phyloP scores from a whole-genome alignment of 306 rosid species.

The Benincasa hispida region DNA sequence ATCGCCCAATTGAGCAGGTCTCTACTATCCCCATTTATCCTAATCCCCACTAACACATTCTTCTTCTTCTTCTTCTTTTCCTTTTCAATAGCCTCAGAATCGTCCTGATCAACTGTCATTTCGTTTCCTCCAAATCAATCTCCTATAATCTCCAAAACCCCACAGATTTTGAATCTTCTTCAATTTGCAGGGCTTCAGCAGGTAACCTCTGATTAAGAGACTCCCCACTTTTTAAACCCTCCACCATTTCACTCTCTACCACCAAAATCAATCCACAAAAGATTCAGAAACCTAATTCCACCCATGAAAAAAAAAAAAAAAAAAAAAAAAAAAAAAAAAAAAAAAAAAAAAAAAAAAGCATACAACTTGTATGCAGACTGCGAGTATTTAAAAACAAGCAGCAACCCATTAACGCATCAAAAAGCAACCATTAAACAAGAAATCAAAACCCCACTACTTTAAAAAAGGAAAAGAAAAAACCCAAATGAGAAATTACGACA shows the following conservation, averaged over 20 bases:
- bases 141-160: background rate
- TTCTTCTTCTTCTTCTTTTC: slow-evolving; percentile 16
- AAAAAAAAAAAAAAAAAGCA: background rate
- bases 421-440: slow-evolving; percentile 2
- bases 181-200: slow-evolving; percentile 11
- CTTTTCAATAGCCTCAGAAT: slow-evolving; percentile 10
- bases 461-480: background rate
- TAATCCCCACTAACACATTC: slow-evolving; percentile 64
- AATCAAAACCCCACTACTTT: background rate
- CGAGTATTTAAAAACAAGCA: slow-evolving; percentile 12
- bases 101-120: slow-evolving; percentile 36
- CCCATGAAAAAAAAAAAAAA: background rate
- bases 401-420: slow-evolving; percentile 3
- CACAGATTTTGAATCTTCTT: slow-evolving; percentile 11
- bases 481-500: background rate
- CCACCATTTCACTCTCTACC: slow-evolving; percentile 26
- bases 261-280: slow-evolving; percentile 20
- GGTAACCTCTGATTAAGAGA: background rate
- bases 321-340: background rate
- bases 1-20: slow-evolving; percentile 83
- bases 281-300: slow-evolving; percentile 8
- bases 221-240: slow-evolving; percentile 15
- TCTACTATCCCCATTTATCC: slow-evolving; percentile 42
- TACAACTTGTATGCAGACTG: background rate
- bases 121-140: slow-evolving; percentile 9